phyloP scores from a whole-genome alignment of 208 protist species.

The Trypanosoma scelopori region DNA sequence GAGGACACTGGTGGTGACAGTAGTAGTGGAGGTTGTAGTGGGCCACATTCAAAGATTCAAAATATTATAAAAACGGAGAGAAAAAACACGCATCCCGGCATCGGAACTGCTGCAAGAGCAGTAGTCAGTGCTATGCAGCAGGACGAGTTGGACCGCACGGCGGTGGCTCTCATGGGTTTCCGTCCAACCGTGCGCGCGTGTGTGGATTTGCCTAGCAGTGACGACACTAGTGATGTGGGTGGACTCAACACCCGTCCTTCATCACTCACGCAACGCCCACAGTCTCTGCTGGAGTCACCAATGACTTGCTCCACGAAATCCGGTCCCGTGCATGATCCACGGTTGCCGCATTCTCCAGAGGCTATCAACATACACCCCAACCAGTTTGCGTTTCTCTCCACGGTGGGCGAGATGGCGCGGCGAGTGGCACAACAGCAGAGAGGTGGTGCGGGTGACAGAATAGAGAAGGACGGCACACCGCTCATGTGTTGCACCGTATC shows the following conservation, averaged over 20 bases:
- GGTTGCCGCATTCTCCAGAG: not conserved
- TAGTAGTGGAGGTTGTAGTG: conserved; percentile 25
- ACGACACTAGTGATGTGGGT: not conserved
- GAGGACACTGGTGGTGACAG: conserved; percentile 20
- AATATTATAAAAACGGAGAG: too few relatives aligned
- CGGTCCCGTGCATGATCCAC: not conserved
- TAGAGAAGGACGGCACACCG: not conserved
- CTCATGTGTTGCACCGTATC: not conserved
- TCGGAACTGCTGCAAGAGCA: not conserved
- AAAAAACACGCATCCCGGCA: not conserved
- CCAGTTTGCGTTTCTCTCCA: conserved; percentile 18
- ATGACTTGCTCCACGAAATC: not conserved
- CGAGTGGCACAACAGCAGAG: not conserved
- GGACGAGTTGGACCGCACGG: conserved; percentile 5
- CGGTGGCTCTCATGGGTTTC: conserved; percentile 11
- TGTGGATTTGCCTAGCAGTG: not conserved
- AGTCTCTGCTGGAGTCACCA: not conserved
- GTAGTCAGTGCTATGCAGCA: not conserved
- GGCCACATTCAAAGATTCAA: not conserved
- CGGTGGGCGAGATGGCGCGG: conserved; percentile 14
- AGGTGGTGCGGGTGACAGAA: too few relatives aligned
- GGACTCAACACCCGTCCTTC: not conserved
- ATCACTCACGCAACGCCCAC: not conserved
- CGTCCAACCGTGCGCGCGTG: not conserved
- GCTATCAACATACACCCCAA: not conserved